Base-by-base conservation (phyloP, 495 filamentous ascomycete genomes). In the Aspergillus nidulans region DNA sequence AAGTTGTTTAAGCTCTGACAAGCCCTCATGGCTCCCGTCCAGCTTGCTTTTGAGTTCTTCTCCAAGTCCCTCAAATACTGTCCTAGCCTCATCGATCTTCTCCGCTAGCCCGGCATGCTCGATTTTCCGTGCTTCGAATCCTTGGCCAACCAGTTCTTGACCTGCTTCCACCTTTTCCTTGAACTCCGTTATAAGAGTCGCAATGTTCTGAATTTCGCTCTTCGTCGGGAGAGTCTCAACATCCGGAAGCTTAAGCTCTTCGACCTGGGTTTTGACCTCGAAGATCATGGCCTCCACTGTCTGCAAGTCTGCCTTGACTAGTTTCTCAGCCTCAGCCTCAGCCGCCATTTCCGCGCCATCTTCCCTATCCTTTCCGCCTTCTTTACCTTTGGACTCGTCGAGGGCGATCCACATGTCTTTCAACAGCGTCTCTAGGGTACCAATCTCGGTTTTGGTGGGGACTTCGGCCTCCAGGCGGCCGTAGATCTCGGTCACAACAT, bases 301-400 rank as follows among this genome's bases (percentile, higher is more conserved):
- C 52, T 91, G 88, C 21, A 95, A 69, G 57, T 95, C 89, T 0
- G 82, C 82, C 67, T 92, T 94, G 52, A 84, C 86, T 45, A 91
- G 73, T 58, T 79, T 85, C 46, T 89, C 85, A 0, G 76, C 69
- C 20, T 79, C 77, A 13, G 85, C 82, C 32, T 88, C 84, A 19
- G 18, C 28, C 19, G 87, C 84, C 24, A 81, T 76, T 13, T 78
- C 68, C n/a, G 52, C 54, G n/a, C 63, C 64, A n/a, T 82, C 36
- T 34, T 18, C 36, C 18, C 19, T 20, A 20, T 88, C 84, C 24
- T 81, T 75, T 13, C 77, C 68, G 16, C 52, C 54, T 18, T 63
- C 64, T 18, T 83, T 81, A 59, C 81, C 80, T 62, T 89, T 92
- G 60, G 94, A 72, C 56, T 92, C 90, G 25, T 92, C 89, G 5